Conservation (phyloP, 2,329 filamentous ascomycete species). For the Aspergillus sp. region DNA sequence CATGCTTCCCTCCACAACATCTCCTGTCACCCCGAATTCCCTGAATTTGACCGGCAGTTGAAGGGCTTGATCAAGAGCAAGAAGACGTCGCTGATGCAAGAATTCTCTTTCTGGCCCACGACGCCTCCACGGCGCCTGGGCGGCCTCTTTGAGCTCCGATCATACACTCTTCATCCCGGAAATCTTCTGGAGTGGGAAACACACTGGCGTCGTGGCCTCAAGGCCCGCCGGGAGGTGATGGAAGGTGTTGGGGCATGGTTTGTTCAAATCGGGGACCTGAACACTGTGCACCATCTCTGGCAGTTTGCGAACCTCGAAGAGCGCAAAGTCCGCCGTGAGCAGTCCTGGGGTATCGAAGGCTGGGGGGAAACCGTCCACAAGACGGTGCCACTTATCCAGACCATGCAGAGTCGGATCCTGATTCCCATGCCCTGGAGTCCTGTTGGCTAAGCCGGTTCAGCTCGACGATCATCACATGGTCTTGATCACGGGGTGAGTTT, state of each 20-base stretch:
- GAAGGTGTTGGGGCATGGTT: slow-evolving; percentile 99
- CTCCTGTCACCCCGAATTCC: slow-evolving; percentile 77
- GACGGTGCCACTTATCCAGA: slow-evolving; percentile 94
- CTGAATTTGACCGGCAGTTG: slow-evolving; percentile 80
- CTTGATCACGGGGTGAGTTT: slow-evolving; percentile 11
- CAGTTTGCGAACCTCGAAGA: slow-evolving; percentile 97
- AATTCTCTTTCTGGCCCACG: slow-evolving; percentile 99
- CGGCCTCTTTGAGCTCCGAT: slow-evolving; percentile 91
- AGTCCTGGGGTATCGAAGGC: slow-evolving; percentile 92
- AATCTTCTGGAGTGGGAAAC: slow-evolving; percentile 98
- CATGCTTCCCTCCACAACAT: slow-evolving; percentile 89
- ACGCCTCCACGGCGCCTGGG: slow-evolving; percentile 85
- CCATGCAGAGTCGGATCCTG: slow-evolving; percentile 91
- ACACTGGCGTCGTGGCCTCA: slow-evolving; percentile 91
- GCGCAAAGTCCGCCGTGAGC: slow-evolving; percentile 82
- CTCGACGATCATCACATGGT: neutral
- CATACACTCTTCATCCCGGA: slow-evolving; percentile 93
- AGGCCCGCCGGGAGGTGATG: slow-evolving; percentile 93
- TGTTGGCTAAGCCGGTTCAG: slow-evolving; percentile 61
- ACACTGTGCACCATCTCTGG: slow-evolving; percentile 98
- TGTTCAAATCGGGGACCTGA: slow-evolving; percentile 94
- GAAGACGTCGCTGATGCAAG: slow-evolving; percentile 92
- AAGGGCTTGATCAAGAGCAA: slow-evolving; percentile 83
- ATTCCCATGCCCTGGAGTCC: slow-evolving; percentile 97
- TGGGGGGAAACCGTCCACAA: slow-evolving; percentile 98